Conservation (phyloP, 306 rosid species). For the Chamaecrista fasciculata region DNA sequence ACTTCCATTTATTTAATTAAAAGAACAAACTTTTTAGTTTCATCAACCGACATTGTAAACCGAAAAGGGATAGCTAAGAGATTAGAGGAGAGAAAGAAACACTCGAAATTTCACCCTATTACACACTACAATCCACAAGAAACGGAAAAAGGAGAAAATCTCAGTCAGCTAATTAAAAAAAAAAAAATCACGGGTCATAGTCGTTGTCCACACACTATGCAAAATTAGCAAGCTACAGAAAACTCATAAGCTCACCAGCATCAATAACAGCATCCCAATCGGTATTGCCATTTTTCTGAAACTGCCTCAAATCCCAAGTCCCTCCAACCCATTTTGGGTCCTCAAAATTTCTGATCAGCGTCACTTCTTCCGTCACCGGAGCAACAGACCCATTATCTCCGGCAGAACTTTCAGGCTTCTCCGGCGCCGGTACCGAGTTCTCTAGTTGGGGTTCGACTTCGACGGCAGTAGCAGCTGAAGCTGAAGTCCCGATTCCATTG, state of each 20-base stretch:
- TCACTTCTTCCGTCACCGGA: constrained; percentile 34
- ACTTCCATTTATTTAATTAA: not conserved
- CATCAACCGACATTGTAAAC: not conserved
- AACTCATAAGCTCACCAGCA: constrained; percentile 48
- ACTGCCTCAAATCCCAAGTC: constrained; percentile 74
- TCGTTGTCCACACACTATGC: not conserved
- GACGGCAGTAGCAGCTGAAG: constrained; percentile 30
- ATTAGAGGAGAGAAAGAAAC: not conserved
- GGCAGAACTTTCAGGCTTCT: constrained; percentile 28
- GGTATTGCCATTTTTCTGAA: constrained; percentile 48
- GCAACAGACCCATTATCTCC: constrained; percentile 48
- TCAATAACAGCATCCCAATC: constrained; percentile 82
- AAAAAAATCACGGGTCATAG: not conserved
- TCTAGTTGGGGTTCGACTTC: constrained; percentile 35
- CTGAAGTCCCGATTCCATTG: constrained; percentile 39
- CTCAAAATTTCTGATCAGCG: constrained; percentile 34
- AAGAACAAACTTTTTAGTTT: not conserved
- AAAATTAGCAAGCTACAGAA: not conserved
- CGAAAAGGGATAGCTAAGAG: not conserved
- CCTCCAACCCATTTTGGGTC: constrained; percentile 63
- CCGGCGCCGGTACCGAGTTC: constrained; percentile 21
- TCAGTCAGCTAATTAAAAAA: not conserved
- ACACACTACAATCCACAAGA: not conserved
- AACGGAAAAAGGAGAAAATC: not conserved
- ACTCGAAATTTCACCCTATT: not conserved